These are phyloP conservation scores for Mycena albidolilacea DNA, from an alignment of 768 basidiomycete genomes.

Conservation along the genomic window DNA sequence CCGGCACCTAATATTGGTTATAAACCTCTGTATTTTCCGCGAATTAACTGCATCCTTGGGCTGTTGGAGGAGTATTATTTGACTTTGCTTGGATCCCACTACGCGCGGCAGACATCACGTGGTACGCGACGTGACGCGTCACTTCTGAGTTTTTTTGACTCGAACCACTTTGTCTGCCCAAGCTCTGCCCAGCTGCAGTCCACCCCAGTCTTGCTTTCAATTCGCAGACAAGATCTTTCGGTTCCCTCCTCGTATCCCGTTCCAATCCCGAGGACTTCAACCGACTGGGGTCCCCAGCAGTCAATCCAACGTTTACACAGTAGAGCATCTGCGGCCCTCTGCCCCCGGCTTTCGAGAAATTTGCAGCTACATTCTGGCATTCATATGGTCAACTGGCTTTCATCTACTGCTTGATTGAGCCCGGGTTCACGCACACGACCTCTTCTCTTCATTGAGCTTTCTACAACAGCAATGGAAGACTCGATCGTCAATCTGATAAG, in stretches of 20 bases:
- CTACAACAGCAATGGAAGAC: constrained; percentile 8
- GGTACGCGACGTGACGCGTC: background rate
- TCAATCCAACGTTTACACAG: background rate
- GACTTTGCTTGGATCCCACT: background rate
- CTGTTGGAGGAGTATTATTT: background rate
- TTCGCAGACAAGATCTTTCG: background rate
- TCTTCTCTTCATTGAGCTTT: background rate
- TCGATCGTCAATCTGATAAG: background rate
- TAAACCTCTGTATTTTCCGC: too few species aligned
- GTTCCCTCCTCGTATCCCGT: background rate
- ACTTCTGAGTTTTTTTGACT: background rate
- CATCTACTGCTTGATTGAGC: background rate
- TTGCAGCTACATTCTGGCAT: constrained; percentile 3
- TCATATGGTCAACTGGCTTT: constrained; percentile 19
- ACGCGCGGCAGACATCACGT: background rate
- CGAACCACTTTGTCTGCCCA: background rate
- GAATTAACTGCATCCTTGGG: too few species aligned
- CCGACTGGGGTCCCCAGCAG: background rate
- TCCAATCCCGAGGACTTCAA: background rate
- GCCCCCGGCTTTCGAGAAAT: background rate
- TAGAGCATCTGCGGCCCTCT: background rate
- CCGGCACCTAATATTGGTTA: too few species aligned
- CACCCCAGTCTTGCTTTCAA: too few species aligned
- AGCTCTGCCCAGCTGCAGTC: background rate
- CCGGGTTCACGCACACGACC: background rate